Evolutionary conservation across 148 eudicot species (phyloP), one percentile per base, ranked within the genome.

Genomic region (Pharnaceum exiguum): DNA sequence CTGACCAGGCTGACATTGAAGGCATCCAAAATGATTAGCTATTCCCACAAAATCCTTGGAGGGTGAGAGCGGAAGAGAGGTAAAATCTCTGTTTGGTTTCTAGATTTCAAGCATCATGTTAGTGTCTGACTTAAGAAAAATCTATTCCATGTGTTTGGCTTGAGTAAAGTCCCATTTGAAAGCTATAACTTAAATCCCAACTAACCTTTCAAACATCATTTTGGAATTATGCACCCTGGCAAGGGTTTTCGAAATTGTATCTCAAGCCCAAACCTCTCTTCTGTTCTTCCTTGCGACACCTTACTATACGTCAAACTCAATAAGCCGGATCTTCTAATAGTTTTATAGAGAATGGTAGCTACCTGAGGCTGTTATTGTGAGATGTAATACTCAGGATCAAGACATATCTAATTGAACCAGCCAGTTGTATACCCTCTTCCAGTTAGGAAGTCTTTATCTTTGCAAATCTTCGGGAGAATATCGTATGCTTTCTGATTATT

Each of bases 21-120:
- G 60, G 35, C 69, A 71, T 85, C 42, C 33, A 59, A 36, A 40
- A 53, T 36, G 77, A 84, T 51, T 82, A 79, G 51, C 22, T 36
- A 10, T 10, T 3, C 10, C 22, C 19, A 35, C 2, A 2, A 3
- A 52, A 3, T 59, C 23, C 45, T 44, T 37, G 29, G 22, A 3
- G 46, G 58, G 31, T 2, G 27, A 9, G 38, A 49, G 23, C 15
- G 40, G 33, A 23, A 13, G 23, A 26, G 18, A 25, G 10, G n/a
- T n/a, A 18, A 37, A 37, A 9, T 11, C 24, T 46, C 17, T 15
- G 36, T 13, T 9, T 33, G 10, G 18, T 37, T 21, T 32, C 16
- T 26, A 9, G 24, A 2, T 18, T 30, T 18, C 8, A 39, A 17
- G 15, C 22, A 26, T 26, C 0, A 9, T 47, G 11, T 29, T 29